phyloP scores from a whole-genome alignment of 1,139 yeast genomes.

The Pichia sorboxylosa region DNA sequence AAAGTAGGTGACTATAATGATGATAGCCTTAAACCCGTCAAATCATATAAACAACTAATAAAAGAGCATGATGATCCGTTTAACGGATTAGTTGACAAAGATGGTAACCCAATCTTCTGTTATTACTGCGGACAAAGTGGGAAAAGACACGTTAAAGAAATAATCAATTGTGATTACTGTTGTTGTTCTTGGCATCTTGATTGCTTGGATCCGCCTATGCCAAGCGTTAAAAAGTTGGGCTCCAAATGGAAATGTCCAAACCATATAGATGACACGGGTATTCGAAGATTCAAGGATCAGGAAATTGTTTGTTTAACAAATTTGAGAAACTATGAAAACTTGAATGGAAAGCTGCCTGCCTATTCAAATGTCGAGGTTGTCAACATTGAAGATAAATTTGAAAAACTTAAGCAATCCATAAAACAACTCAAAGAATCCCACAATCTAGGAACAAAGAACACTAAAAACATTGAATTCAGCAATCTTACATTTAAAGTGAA shows the following conservation, averaged over 20 bases:
- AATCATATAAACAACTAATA: constrained; percentile 28
- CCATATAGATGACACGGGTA: constrained; percentile 47
- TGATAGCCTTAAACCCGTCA: constrained; percentile 42
- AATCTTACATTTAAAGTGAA: constrained; percentile 51
- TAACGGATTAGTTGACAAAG: constrained; percentile 37
- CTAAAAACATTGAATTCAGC: constrained; percentile 27
- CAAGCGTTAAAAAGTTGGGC: constrained; percentile 66
- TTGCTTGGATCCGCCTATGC: constrained; percentile 68
- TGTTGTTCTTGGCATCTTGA: constrained; percentile 86
- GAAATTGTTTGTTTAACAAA: constrained; percentile 43
- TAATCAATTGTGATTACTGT: constrained; percentile 80
- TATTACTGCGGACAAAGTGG: constrained; percentile 70
- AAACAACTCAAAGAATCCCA: constrained; percentile 27
- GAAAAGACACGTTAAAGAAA: constrained; percentile 31
- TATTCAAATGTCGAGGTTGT: constrained; percentile 56
- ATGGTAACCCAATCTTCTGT: constrained; percentile 46
- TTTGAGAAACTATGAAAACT: constrained; percentile 38
- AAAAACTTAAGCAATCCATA: constrained; percentile 23
- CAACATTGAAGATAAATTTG: constrained; percentile 24
- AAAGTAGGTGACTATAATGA: constrained; percentile 63
- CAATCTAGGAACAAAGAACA: constrained; percentile 15
- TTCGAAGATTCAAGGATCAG: constrained; percentile 45
- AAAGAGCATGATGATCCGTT: constrained; percentile 52
- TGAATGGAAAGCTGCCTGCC: constrained; percentile 28
- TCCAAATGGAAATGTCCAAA: constrained; percentile 91